A percentile compares a stretch with the other conserved stretches of the same genome.
Evolutionary conservation across 2,329 filamentous ascomycete species (phyloP).

Genomic region (Diplodia sapinea): DNA sequence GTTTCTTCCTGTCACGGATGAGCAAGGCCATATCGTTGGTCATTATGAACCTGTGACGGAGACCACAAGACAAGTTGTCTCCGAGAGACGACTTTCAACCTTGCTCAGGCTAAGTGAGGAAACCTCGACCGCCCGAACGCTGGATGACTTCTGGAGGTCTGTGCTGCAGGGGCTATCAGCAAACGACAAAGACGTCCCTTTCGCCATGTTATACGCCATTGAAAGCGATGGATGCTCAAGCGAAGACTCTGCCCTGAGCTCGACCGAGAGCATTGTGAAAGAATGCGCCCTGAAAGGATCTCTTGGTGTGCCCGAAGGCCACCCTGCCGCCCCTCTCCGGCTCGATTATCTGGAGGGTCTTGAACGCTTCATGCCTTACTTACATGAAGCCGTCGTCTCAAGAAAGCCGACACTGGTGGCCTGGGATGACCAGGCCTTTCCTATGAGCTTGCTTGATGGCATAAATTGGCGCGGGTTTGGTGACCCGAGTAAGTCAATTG

Average conservation of each 20-base stretch:
- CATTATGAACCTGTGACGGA: slow-evolving; percentile 79
- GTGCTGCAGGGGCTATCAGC: slow-evolving; percentile 70
- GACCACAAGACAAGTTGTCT: slow-evolving; percentile 70
- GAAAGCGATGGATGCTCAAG: slow-evolving; percentile 66
- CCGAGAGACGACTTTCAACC: slow-evolving; percentile 12
- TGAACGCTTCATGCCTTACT: slow-evolving; percentile 39
- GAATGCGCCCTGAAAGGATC: slow-evolving; percentile 39
- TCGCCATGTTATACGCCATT: slow-evolving; percentile 74
- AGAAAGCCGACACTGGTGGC: slow-evolving; percentile 41
- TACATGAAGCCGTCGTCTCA: slow-evolving; percentile 41
- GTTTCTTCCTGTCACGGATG: slow-evolving; percentile 73
- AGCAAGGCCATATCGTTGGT: slow-evolving; percentile 71
- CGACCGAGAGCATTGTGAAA: slow-evolving; percentile 12
- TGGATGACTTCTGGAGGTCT: slow-evolving; percentile 72
- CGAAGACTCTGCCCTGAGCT: slow-evolving; percentile 54
- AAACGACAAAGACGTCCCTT: slow-evolving; percentile 74
- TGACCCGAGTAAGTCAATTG: slow-evolving; percentile 42
- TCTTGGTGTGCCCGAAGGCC: slow-evolving; percentile 33
- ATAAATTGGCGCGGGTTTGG: slow-evolving; percentile 46
- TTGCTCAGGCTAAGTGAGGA: slow-evolving; percentile 37
- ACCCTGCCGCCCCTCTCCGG: slow-evolving; percentile 36
- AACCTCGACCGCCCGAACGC: slow-evolving; percentile 70
- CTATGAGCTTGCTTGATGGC: slow-evolving; percentile 37
- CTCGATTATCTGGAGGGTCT: slow-evolving; percentile 36
- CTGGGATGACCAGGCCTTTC: slow-evolving; percentile 40